Evolutionary conservation across 352 stramenopile species (phyloP), one percentile per base, ranked within the genome.

Genomic region (Halophytophthora batemanensis): DNA sequence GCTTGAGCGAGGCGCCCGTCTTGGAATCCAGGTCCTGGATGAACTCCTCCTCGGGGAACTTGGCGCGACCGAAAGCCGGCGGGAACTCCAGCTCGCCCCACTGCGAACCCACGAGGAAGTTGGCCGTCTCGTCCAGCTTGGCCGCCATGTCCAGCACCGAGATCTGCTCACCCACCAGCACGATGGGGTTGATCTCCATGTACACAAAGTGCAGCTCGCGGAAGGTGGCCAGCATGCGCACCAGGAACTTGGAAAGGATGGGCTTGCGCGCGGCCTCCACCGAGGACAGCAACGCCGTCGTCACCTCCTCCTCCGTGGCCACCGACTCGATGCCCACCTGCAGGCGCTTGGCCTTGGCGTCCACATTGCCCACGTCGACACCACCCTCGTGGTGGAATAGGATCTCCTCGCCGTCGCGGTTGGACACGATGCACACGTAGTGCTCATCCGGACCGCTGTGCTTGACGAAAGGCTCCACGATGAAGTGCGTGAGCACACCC

Each of bases 171-270:
- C 77, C 82, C 13, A 96, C 86, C 6, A 98, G 78, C 51, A 98
- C 95, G 53, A 98, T 93, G 18, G 96, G 96, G 74, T 98, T 98
- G 67, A 98, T 98, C 71, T 98, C 95, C 89, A 98, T 97, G 78
- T 98, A 98, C 19, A 95, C 88, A 71, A 98, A 98, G 76, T 98
- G 96, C 37, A 98, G 70, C 48, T 92, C 90, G 19, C 94, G 76
- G 84, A 98, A 98, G 3, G 92, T 78, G 53, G 91, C 74, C 35
- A 98, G 82, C 57, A 98, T 86, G n/a, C 68, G 70, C 2, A 89
- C 69, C 11, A 98, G 63, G 77, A 98, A 98, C 49, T 77, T 87
- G 46, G 87, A 76, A 13, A 98, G 61, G 49, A 90, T 85, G 2
- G 71, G 55, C 64, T 95, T 85, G 47, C 87, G 80, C 22, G 65